phyloP scores from a whole-genome alignment of 495 filamentous ascomycete species.

The Talaromyces ruber region DNA sequence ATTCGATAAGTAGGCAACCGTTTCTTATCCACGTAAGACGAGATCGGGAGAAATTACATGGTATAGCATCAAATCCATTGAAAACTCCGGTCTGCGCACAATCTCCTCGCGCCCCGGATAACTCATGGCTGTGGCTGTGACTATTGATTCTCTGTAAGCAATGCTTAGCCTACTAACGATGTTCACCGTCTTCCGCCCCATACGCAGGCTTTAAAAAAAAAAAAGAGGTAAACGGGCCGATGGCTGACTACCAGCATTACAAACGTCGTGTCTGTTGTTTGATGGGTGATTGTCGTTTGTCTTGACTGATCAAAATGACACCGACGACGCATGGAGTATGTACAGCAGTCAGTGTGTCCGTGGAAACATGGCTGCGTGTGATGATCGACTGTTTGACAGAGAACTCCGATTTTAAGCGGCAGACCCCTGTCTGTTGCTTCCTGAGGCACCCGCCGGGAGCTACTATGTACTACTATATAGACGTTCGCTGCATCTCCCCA shows the following conservation, averaged over 20 bases:
- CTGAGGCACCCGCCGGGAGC: background rate
- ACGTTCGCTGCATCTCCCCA: background rate
- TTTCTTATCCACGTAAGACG: background rate
- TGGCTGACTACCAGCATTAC: background rate
- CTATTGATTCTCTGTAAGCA: background rate
- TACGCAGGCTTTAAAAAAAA: background rate
- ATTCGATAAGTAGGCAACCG: background rate
- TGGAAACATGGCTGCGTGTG: background rate
- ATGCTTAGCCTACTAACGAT: background rate
- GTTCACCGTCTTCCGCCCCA: background rate
- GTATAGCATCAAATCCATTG: background rate
- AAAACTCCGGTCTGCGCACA: background rate
- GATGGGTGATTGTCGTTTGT: background rate
- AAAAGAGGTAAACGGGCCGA: background rate
- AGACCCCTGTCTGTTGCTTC: background rate
- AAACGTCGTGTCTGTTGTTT: background rate
- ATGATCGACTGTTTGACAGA: background rate
- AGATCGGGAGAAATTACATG: background rate
- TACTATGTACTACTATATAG: too few species aligned
- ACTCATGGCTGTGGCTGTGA: background rate
- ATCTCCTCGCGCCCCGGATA: background rate
- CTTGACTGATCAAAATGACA: background rate
- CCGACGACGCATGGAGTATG: too few species aligned
- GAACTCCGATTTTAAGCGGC: background rate
- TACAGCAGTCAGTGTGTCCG: too few species aligned